phyloP scores from a whole-genome alignment of 805 yeast species.

The Candida orba region DNA sequence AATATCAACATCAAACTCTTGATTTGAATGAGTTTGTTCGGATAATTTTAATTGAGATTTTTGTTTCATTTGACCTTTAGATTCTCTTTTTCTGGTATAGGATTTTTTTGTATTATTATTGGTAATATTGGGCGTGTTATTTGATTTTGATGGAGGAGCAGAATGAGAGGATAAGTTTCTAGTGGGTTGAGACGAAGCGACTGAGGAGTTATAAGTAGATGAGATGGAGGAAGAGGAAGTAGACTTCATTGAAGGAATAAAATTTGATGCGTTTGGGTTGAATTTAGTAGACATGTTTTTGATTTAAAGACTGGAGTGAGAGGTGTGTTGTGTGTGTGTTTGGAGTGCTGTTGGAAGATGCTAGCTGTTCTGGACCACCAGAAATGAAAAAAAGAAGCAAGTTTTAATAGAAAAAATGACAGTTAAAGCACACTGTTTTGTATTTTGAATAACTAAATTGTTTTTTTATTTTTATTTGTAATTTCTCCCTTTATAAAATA shows the following conservation, averaged over 20 bases:
- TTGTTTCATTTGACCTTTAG: slow-evolving; percentile 3
- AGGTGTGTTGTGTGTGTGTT: too few relatives aligned
- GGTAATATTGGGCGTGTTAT: not conserved
- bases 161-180: slow-evolving; percentile 16
- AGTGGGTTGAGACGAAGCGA: too few relatives aligned
- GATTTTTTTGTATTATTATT: not conserved
- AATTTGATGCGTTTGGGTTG: slow-evolving; percentile 16
- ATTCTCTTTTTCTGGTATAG: slow-evolving; percentile 7
- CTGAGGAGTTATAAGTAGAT: not conserved
- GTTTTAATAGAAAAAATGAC: too few relatives aligned
- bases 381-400: not conserved
- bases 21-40: not conserved
- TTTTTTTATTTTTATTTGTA: too few relatives aligned
- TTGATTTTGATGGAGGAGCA: slow-evolving; percentile 12
- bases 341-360: too few relatives aligned
- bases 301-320: too few relatives aligned
- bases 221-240: not conserved
- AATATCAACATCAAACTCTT: slow-evolving; percentile 24
- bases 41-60: not conserved
- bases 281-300: slow-evolving; percentile 13
- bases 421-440: too few relatives aligned
- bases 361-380: not conserved
- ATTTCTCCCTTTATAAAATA: too few relatives aligned
- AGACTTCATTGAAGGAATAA: slow-evolving; percentile 11
- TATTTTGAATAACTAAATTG: too few relatives aligned